A percentile compares a stretch with the other conserved stretches of the same genome.
These are phyloP conservation scores for Paramecium biaurelia DNA, from an alignment of 73 alveolate species.

Conservation along the genomic window DNA sequence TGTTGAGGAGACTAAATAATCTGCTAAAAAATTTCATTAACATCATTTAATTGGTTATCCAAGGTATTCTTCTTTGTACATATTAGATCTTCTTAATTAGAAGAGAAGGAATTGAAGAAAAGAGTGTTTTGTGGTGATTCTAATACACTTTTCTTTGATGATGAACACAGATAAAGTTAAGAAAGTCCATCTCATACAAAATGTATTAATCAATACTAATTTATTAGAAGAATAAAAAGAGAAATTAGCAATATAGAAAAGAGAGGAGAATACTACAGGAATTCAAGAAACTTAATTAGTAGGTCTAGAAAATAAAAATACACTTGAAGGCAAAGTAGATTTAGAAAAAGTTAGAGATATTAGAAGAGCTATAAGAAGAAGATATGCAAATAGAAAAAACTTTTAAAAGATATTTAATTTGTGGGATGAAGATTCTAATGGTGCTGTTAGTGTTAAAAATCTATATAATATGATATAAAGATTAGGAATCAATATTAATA, in stretches of 20 bases:
- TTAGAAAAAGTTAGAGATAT: slow-evolving; percentile 88
- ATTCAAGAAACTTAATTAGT: slow-evolving; percentile 87
- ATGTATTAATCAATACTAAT: neutral
- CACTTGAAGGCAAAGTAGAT: slow-evolving; percentile 93
- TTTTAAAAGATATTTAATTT: slow-evolving; percentile 82
- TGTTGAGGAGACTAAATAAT: neutral
- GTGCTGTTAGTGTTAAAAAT: slow-evolving; percentile 79
- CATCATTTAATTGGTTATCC: slow-evolving; percentile 39
- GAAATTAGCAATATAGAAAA: slow-evolving; percentile 33
- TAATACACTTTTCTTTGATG: slow-evolving; percentile 20
- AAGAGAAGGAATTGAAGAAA: slow-evolving; percentile 54
- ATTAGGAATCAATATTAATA: slow-evolving; percentile 90
- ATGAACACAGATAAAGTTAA: neutral
- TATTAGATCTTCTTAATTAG: slow-evolving; percentile 40
- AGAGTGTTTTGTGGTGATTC: slow-evolving; percentile 65
- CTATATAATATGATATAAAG: slow-evolving; percentile 86
- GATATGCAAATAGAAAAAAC: slow-evolving; percentile 91
- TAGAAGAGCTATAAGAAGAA: slow-evolving; percentile 89
- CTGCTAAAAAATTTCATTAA: neutral
- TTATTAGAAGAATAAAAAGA: neutral
- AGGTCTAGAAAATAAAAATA: slow-evolving; percentile 73
- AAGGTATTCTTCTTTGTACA: neutral
- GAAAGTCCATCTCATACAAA: neutral
- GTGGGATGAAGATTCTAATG: slow-evolving; percentile 88
- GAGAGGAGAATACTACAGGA: slow-evolving; percentile 72